Base-by-base conservation (phyloP, 768 basidiomycete genomes). In the Kwoniella sp. region DNA sequence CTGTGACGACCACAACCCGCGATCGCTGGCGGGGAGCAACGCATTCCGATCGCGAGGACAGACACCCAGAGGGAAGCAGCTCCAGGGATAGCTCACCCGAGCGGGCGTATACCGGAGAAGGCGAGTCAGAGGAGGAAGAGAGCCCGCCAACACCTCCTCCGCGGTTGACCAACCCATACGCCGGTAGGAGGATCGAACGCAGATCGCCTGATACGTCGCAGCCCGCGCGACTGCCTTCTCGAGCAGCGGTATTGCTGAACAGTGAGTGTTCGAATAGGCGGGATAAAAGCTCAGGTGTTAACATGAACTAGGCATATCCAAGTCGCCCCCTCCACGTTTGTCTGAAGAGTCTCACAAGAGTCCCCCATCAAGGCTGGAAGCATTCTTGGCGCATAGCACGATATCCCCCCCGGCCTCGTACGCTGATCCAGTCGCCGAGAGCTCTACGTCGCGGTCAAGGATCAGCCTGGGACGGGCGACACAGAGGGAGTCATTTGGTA, bases 71-170 rank as follows among this genome's bases (percentile, higher is more conserved):
- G 7, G 20, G 43, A 22, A 23, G 12, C 12, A 27, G 29, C 46
- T 38, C 20, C 17, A 29, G 15, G 20, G 23, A 39, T n/a, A 20
- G 15, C 29, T 46, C 44, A 3, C 31, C 37, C 14, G 37, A 38
- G 14, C 37, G 37, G n/a, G 15, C 17, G 37, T 19, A 32, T 17
- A 38, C 4, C 44, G 29, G 20, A 1, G 45, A 54, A 8, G 34
- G 15, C 15, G 32, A 31, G 14, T 10, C 9, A 22, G 51, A 57
- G 23, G 47, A 62, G 31, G 57, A 54, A 40, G 57, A 66, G 19
- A 62, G 60, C 47, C 65, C 65, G 22, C 65, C 65, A n/a, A 63
- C 65, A n/a, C 65, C 65, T 3, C 65, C 65, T 15, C 45, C 56
- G 31, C 55, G 65, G 32, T 47, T 67, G 15, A 40, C 27, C 8